A percentile compares a stretch with the other conserved stretches of the same genome.
Conservation (phyloP, 2,329 filamentous ascomycete genomes). For the Calonectria ilicicola region DNA sequence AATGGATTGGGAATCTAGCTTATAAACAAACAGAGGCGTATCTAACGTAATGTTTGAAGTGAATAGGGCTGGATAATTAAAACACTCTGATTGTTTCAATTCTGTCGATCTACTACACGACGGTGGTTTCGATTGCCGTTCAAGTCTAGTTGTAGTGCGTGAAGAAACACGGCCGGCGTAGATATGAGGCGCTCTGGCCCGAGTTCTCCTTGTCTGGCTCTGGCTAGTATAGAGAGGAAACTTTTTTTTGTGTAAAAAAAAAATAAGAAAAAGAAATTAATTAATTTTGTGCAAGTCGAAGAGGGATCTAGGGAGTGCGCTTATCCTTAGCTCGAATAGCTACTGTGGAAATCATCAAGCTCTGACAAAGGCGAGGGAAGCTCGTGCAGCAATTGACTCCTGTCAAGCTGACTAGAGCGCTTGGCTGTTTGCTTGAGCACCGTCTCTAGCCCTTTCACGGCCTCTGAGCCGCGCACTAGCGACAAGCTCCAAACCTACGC, state of each 20-base stretch:
- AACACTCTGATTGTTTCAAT: background rate
- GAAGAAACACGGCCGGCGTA: background rate
- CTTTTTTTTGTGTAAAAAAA: background rate
- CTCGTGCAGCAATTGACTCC: background rate
- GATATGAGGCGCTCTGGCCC: background rate
- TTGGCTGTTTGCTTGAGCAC: background rate
- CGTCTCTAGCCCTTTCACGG: background rate
- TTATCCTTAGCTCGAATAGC: background rate
- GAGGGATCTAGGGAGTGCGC: background rate
- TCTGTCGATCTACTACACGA: background rate
- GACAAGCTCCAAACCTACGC: background rate
- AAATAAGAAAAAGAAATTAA: background rate
- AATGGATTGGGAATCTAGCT: background rate
- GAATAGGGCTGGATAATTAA: too few relatives aligned
- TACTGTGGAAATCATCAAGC: background rate
- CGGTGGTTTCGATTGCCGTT: background rate
- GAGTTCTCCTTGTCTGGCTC: background rate
- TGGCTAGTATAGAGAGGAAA: background rate
- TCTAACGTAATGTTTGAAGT: background rate
- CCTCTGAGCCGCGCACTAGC: background rate
- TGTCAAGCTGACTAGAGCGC: background rate
- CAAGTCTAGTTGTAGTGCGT: background rate
- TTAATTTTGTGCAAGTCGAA: background rate
- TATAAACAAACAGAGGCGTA: background rate
- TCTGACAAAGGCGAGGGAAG: background rate